A percentile compares a stretch with the other conserved stretches of the same genome.
phyloP scores from a whole-genome alignment of 306 rosid genomes.

The Gastrolobium villosum region DNA sequence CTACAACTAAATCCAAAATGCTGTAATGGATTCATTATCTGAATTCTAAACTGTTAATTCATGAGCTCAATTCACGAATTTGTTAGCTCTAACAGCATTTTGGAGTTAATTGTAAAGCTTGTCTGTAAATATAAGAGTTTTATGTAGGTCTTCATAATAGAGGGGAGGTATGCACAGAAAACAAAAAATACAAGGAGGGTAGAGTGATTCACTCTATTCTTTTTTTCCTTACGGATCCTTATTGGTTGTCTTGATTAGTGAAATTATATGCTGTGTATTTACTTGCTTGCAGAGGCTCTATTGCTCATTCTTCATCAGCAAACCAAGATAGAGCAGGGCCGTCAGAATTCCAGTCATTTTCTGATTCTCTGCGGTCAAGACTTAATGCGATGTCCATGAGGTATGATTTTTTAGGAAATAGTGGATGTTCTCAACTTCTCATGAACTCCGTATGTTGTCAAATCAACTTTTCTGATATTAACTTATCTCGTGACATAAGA shows the following conservation, averaged over 20 bases:
- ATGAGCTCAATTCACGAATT: constrained; percentile 12
- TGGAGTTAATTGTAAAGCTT: constrained; percentile 3
- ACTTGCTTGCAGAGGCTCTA: constrained; percentile 56
- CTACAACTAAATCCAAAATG: constrained; percentile 32
- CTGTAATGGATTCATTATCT: background rate
- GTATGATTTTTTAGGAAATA: constrained; percentile 51
- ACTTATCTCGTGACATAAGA: constrained; percentile 52
- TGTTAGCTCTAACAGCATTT: background rate
- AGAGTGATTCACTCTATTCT: background rate
- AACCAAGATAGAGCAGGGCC: constrained; percentile 75
- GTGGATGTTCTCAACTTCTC: constrained; percentile 32
- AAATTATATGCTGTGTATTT: constrained; percentile 24
- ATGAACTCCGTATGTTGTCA: background rate
- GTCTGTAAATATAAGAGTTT: background rate
- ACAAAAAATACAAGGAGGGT: constrained; percentile 7
- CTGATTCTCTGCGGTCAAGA: constrained; percentile 82
- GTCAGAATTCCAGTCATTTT: constrained; percentile 84
- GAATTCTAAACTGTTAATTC: background rate
- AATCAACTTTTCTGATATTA: constrained; percentile 36
- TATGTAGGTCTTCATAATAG: constrained; percentile 7
- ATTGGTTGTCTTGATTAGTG: constrained; percentile 14
- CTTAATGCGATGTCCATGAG: constrained; percentile 71
- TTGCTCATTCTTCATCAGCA: constrained; percentile 54
- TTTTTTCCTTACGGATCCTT: background rate
- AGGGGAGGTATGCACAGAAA: background rate